These are phyloP conservation scores for Lathyrus sativus DNA, from an alignment of 306 rosid genomes.

Conservation along the genomic window DNA sequence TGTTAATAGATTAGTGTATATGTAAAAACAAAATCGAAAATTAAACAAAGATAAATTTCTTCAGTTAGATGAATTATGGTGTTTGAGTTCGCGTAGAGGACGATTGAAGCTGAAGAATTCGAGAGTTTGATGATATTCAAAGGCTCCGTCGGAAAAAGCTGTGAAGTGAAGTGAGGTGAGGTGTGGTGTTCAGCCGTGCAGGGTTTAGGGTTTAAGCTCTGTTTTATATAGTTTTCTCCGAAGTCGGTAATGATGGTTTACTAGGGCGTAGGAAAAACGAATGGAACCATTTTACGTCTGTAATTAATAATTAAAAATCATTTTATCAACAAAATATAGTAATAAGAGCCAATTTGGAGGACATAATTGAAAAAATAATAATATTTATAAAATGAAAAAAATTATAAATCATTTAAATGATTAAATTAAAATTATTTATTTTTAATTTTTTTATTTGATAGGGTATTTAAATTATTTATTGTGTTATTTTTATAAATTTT, in stretches of 20 bases:
- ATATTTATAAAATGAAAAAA: too few species aligned
- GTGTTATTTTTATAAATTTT: too few species aligned
- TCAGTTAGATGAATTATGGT: not conserved
- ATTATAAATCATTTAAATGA: too few species aligned
- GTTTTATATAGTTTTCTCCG: not conserved
- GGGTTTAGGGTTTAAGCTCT: slow-evolving; percentile 6
- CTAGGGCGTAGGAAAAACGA: too few species aligned
- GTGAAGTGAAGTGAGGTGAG: not conserved
- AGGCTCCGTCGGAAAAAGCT: not conserved
- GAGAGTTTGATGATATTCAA: not conserved
- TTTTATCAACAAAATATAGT: too few species aligned
- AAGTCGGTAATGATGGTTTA: not conserved
- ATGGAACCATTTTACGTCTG: too few species aligned
- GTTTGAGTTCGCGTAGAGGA: not conserved
- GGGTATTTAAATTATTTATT: too few species aligned
- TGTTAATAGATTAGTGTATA: slow-evolving; percentile 8
- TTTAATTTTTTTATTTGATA: too few species aligned
- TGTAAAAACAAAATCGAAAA: not conserved
- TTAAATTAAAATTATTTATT: too few species aligned
- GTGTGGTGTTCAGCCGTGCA: not conserved
- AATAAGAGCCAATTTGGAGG: too few species aligned
- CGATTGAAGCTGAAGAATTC: not conserved
- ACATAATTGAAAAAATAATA: too few species aligned
- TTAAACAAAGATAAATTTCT: not conserved
- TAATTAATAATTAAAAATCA: too few species aligned